Evolutionary conservation across 2,329 filamentous ascomycete genomes (phyloP), one percentile per base, ranked within the genome.

Genomic region (Fusarium pilosicola): DNA sequence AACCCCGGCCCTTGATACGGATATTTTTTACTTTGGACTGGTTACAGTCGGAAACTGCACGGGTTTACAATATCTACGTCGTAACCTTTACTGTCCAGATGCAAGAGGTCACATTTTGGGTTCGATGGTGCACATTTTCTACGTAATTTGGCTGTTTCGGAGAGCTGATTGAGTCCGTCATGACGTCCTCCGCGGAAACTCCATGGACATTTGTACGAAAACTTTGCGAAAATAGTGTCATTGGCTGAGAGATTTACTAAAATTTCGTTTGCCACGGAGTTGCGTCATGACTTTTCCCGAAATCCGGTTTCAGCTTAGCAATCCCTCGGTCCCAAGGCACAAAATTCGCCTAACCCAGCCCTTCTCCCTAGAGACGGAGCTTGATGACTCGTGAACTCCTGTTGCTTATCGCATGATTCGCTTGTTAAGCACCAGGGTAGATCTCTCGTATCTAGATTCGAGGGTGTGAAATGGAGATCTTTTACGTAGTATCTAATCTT

Each of bases 391-490:
- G 41, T 42, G 39, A 58, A 68, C 45, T 68, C 65, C 63, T 61
- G 39, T 58, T 52, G 34, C 28, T 48, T 32, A 63, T 70, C 49
- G 51, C 51, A 65, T 59, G 59, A 70, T 65, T 52, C 46, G 65
- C 65, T 70, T 54, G 52, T 65, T 52, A 70, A 70, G 32, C 58
- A 65, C 20, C 41, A 70, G 42, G 20, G 66, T 62, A 45, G 66
- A 70, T 65, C 52, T 52, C 28, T 70, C 60, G 59, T 70, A 70
- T 70, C 65, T 70, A 54, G 51, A 65, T 65, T 70, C 26, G 26
- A 58, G 51, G 52, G 28, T 48, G 28, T 10, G 5, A 41, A n/a
- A 55, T 54, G 30, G 42, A 39, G 65, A 28, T 63, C 34, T 26
- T 14, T 41, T 42, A 51, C 20, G 24, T 55, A n/a, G 51, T 11